Conservation (phyloP, 495 filamentous ascomycete species). For the Amphirosellinia nigrospora region DNA sequence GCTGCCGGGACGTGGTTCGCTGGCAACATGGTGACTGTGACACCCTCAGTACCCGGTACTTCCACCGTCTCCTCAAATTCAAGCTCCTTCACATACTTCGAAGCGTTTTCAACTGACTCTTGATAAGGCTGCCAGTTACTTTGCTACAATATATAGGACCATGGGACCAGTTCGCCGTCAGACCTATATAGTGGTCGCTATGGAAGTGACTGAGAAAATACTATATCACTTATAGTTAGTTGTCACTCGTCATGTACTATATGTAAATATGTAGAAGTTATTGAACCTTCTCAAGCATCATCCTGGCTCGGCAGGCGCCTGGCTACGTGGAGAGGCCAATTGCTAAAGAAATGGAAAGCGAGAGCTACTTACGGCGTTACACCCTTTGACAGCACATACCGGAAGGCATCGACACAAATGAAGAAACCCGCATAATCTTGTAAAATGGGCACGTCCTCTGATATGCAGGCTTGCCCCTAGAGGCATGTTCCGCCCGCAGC, state of each 20-base stretch:
- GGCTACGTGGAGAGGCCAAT: neutral
- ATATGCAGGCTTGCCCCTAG: slow-evolving; percentile 88
- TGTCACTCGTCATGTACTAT: neutral
- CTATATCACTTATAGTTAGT: neutral
- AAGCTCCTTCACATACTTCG: slow-evolving; percentile 82
- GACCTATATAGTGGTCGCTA: slow-evolving; percentile 93
- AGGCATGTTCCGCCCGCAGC: slow-evolving; percentile 79
- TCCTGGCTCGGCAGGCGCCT: neutral
- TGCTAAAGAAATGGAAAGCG: neutral
- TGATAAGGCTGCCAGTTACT: slow-evolving; percentile 88
- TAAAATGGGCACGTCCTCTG: slow-evolving; percentile 95
- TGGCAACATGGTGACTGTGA: slow-evolving; percentile 89
- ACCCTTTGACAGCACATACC: slow-evolving; percentile 90
- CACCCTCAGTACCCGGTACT: slow-evolving; percentile 78
- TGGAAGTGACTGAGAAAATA: slow-evolving; percentile 99
- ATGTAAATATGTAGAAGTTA: neutral
- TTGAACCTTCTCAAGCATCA: neutral
- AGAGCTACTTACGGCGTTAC: slow-evolving; percentile 61
- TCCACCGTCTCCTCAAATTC: slow-evolving; percentile 84
- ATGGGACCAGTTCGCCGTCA: slow-evolving; percentile 87
- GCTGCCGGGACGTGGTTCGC: slow-evolving; percentile 95
- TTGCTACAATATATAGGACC: slow-evolving; percentile 96
- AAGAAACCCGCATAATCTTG: slow-evolving; percentile 91
- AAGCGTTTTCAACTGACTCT: slow-evolving; percentile 85
- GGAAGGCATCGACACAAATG: slow-evolving; percentile 95